These are phyloP conservation scores for Spathaspora hagerdaliae DNA, from an alignment of 805 yeast genomes.

Conservation along the genomic window DNA sequence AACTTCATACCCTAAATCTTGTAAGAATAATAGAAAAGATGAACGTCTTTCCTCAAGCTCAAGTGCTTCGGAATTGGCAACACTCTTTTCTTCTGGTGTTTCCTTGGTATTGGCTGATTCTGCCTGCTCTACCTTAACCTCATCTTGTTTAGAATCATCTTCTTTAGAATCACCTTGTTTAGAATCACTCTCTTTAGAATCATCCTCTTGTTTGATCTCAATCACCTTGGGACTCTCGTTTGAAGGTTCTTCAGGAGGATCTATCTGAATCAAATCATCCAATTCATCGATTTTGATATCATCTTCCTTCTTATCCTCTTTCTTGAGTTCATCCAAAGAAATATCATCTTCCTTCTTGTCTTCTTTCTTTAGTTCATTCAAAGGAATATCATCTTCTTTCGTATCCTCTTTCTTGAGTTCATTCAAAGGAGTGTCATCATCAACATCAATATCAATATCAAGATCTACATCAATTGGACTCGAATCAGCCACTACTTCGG, in stretches of 20 bases:
- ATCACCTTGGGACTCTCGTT: neutral
- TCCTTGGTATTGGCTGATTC: neutral
- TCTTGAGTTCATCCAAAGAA: conserved; percentile 2
- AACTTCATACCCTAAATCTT: conserved; percentile 67
- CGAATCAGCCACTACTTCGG: neutral
- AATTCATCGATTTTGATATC: neutral
- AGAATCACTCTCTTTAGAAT: no score
- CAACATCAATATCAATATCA: conserved; percentile 2
- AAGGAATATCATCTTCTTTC: neutral
- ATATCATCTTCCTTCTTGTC: neutral
- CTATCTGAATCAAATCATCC: conserved; percentile 5
- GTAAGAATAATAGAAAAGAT: conserved; percentile 42
- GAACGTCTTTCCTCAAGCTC: conserved; percentile 16
- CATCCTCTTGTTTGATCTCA: neutral
- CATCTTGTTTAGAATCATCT: neutral
- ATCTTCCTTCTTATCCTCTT: neutral
- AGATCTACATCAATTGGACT: conserved; percentile 3
- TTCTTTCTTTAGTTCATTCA: conserved; percentile 4
- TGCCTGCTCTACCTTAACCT: neutral
- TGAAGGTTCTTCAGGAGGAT: neutral
- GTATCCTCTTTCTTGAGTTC: conserved; percentile 2
- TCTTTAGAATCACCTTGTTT: neutral
- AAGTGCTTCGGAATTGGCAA: neutral
- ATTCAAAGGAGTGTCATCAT: conserved; percentile 1
- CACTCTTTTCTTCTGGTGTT: neutral